These are phyloP conservation scores for Microdochium bolleyi DNA, from an alignment of 2,329 filamentous ascomycete species.

Conservation along the genomic window DNA sequence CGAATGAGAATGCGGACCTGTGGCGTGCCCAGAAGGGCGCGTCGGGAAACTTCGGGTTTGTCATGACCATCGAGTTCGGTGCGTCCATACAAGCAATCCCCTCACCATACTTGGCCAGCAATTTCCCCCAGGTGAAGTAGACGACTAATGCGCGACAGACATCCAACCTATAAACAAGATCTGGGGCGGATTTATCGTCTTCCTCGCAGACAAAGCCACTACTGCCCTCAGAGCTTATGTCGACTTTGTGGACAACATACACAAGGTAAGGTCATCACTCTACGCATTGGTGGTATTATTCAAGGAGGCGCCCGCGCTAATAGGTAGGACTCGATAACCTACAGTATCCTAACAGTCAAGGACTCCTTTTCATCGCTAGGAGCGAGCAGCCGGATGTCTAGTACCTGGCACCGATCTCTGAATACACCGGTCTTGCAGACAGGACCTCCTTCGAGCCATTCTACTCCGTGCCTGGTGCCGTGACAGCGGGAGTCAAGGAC, in stretches of 20 bases:
- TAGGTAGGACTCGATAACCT: background rate
- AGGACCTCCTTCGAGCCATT: constrained; percentile 16
- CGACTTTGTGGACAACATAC: constrained; percentile 7
- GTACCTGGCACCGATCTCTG: constrained; percentile 21
- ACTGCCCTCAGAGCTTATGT: constrained; percentile 12
- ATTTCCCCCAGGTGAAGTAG: too few relatives aligned
- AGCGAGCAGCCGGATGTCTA: constrained; percentile 19
- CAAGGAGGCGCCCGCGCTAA: too few relatives aligned
- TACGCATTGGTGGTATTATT: background rate
- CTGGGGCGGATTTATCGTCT: constrained; percentile 27
- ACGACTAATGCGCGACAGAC: background rate
- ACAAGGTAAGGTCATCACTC: background rate
- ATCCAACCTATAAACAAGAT: constrained; percentile 7
- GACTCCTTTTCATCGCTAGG: constrained; percentile 18
- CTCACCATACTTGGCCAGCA: too few relatives aligned
- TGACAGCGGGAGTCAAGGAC: too few relatives aligned
- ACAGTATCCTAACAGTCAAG: constrained; percentile 8
- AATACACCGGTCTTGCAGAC: constrained; percentile 16
- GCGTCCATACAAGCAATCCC: background rate
- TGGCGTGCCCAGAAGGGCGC: constrained; percentile 6
- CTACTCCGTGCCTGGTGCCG: too few relatives aligned
- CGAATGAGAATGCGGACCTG: constrained; percentile 27
- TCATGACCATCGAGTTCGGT: background rate
- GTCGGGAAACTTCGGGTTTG: constrained; percentile 3
- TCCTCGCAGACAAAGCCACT: constrained; percentile 6